Percentiles rank a stretch among this genome's conserved stretches.
Evolutionary conservation across 306 rosid species (phyloP).

Genomic region (Crotalaria pallida): DNA sequence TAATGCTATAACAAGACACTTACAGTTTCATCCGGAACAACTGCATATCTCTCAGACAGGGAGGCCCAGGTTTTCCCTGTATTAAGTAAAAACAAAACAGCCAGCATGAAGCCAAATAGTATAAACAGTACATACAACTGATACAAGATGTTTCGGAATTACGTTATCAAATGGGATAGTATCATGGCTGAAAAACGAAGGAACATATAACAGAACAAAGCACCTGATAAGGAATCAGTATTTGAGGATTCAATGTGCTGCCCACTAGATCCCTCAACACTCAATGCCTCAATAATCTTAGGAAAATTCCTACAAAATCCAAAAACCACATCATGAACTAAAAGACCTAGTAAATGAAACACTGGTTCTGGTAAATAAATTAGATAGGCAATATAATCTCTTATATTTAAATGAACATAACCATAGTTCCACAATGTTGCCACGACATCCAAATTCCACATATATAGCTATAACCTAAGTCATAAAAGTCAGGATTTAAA

Average conservation of each 20-base stretch:
- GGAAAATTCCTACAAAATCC: conserved; percentile 66
- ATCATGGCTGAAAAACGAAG: neutral
- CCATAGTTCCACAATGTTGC: neutral
- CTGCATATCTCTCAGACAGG: conserved; percentile 79
- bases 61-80: conserved; percentile 70
- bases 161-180: neutral
- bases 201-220: conserved; percentile 19
- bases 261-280: conserved; percentile 84
- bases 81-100: neutral
- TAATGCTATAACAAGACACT: conserved; percentile 26
- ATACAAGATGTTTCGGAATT: neutral
- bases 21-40: conserved; percentile 94
- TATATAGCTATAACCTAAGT: neutral
- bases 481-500: neutral
- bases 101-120: neutral
- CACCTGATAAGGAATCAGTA: conserved; percentile 65
- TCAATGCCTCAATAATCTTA: conserved; percentile 67
- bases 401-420: neutral
- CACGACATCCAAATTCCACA: neutral
- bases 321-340: conserved; percentile 22
- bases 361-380: neutral
- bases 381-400: neutral
- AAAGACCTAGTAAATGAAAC: neutral
- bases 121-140: too few species aligned
- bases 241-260: conserved; percentile 69